phyloP scores from a whole-genome alignment of 176 grass and related monocot species.

The Miscanthus lutarioriparius region DNA sequence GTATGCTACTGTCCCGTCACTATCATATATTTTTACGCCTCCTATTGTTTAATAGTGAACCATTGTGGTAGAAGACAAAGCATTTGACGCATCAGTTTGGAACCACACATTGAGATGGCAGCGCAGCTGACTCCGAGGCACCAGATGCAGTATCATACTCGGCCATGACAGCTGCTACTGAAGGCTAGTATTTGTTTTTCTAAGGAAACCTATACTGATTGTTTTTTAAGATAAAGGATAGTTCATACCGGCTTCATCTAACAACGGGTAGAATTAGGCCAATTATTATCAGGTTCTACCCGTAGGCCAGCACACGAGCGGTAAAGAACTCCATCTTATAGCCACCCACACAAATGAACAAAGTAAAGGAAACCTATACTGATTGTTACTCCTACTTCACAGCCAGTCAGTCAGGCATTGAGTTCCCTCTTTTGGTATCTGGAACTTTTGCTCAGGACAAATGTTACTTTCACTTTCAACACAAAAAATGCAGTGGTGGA shows the following conservation, averaged over 20 bases:
- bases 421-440: background rate
- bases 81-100: background rate
- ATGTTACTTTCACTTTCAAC: background rate
- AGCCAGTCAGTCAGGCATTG: background rate
- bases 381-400: background rate
- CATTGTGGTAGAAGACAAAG: background rate
- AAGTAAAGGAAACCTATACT: background rate
- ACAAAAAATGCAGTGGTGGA: background rate
- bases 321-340: too few species aligned
- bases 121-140: background rate
- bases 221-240: too few species aligned
- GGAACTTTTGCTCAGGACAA: background rate
- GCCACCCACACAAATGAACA: too few species aligned
- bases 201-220: background rate
- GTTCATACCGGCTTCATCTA: too few species aligned
- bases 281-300: too few species aligned
- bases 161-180: background rate
- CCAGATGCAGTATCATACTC: background rate
- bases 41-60: background rate
- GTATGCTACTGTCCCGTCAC: background rate
- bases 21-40: background rate
- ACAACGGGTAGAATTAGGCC: too few species aligned
- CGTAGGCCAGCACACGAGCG: too few species aligned
- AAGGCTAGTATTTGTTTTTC: background rate
- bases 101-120: background rate